Base-by-base conservation (phyloP, 1,139 yeast species). In the Neolecta irregularis region DNA sequence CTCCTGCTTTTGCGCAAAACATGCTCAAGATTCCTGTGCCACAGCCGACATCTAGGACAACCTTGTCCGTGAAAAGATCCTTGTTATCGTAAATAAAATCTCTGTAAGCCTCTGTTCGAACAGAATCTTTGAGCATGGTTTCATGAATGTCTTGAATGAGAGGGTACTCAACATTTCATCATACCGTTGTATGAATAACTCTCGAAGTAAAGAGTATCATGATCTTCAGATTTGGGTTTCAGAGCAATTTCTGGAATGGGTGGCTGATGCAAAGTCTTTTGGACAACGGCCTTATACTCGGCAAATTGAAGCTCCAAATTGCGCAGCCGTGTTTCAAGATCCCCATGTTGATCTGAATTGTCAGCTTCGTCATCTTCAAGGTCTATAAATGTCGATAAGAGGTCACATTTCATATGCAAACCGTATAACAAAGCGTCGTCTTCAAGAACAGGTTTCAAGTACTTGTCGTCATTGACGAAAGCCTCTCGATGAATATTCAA, bases 61-160 rank as follows among this genome's bases (percentile, higher is more conserved):
- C 62, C 64, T 88, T 91, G 58, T 72, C 95, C 56, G 83, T 80
- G 64, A 91, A 88, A 44, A 81, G 61, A 50, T 76, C 77, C 54
- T 78, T 77, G 63, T 91, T 91, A 57, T 81, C 83, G 61, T 73
- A 74, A 61, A 91, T 88, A 40, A 96, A 94, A 44, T 79, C 77
- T 52, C 96, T 68, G 61, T 91, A 91, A 23, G 93, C 71, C 45
- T 85, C 64, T 6, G 99, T 91, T 57, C 99, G 74, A 26, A 83
- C 80, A 38, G 81, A 72, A 56, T 91, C 99, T 58, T 88, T 92
- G 52, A 91, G 72, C 99, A 91, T 91, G 57, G 85, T 96, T 60
- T 91, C 98, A 54, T 91, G 99, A 52, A 91, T 91, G 38, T 95
- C 95, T 20, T 28, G 16, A 7, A n/a, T n/a, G n/a, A n/a, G n/a